Base-by-base conservation (phyloP, 2,329 filamentous ascomycete genomes). In the Colletotrichum phormii region DNA sequence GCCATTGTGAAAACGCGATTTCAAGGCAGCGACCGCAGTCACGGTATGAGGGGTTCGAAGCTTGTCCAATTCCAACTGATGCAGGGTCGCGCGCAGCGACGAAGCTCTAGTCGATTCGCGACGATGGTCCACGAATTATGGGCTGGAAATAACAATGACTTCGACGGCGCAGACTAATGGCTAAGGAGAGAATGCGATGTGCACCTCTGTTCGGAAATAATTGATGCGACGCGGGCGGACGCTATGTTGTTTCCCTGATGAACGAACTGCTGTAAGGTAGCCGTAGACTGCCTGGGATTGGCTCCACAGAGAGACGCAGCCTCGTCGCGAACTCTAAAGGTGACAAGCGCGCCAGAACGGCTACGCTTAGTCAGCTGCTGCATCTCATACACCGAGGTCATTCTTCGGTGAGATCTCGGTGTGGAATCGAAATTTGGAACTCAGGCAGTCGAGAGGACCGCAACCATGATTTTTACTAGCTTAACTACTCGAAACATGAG, bases 1-100 rank as follows among this genome's bases (percentile, higher is more conserved):
- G 84, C 83, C 84, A 85, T 85, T 22, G 37, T 54, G 1, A 13
- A 58, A 35, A 63, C 68, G 35, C 9, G 9, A 26, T 24, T 18
- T 24, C 35, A 46, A 49, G 18, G 42, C 18, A 24, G 13, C 3
- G 59, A n/a, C 54, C 54, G 29, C 11, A 53, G 15, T 51, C 26
- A 72, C 57, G 15, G n/a, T 62, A 62, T 67, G 29, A 11, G 24
- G 33, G 12, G 13, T 26, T 26, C 58, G 26, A 54, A 26, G 13
- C 13, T 59, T 18, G 35, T 26, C n/a, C 24, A 35, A 49, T 24
- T 22, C 26, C 22, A 13, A 15, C 5, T 24, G 13, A 54, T 72
- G 53, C 35, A 66, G 54, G 64, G 31, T 12, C 24, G 54, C 70
- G 70, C 62, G 51, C 51, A 54, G 51, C 53, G 66, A 35, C 12